Conservation (phyloP, 2,329 filamentous ascomycete genomes). For the Colletotrichum viniferum region DNA sequence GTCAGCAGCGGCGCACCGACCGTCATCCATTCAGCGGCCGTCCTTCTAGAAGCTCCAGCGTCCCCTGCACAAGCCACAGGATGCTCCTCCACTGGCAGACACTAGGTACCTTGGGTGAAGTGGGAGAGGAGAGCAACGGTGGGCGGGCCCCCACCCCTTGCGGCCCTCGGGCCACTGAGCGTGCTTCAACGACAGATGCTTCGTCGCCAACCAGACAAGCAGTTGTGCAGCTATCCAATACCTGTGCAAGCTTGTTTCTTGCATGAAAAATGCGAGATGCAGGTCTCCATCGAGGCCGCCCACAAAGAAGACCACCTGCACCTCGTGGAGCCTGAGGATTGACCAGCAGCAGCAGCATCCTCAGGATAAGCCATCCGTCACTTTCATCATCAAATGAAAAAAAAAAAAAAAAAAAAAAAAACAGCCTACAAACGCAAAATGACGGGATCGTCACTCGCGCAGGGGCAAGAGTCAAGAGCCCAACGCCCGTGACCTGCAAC, state of each 20-base stretch:
- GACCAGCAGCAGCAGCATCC: neutral
- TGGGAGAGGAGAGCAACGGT: neutral
- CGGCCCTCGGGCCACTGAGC: neutral
- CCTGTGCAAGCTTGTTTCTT: neutral
- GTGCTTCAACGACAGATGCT: neutral
- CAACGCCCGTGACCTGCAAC: neutral
- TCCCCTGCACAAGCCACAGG: neutral
- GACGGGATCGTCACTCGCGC: neutral
- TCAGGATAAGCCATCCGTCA: neutral
- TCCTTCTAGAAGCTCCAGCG: conserved; percentile 14
- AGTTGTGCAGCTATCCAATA: neutral
- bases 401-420: neutral
- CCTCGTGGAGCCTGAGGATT: neutral
- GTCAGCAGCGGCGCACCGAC: conserved; percentile 6
- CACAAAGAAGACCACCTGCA: neutral
- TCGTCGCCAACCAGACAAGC: conserved; percentile 16
- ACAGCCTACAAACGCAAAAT: neutral
- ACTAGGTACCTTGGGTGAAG: too few relatives aligned
- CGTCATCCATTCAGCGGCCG: conserved; percentile 10
- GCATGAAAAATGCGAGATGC: neutral
- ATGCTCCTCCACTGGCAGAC: neutral
- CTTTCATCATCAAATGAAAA: neutral
- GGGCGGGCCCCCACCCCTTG: neutral
- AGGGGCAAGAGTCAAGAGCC: neutral
- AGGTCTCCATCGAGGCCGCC: neutral